Base-by-base conservation (phyloP, 116 monocot genomes). In the Iris pallida region DNA sequence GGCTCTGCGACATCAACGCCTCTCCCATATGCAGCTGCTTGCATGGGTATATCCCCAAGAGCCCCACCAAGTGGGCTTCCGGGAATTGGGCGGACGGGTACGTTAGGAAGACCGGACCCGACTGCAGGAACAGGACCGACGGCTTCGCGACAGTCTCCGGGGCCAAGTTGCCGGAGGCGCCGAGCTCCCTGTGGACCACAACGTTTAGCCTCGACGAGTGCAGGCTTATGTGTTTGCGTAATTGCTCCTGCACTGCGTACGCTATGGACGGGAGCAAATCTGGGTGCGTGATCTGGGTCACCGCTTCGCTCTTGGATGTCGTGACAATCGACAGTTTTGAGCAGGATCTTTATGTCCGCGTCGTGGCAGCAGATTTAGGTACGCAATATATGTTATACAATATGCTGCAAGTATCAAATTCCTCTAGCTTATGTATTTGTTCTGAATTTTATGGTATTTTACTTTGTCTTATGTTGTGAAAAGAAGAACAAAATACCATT, bases 231-330 rank as follows among this genome's bases (percentile, higher is more conserved):
- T n/a, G n/a, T n/a, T n/a, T n/a, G n/a, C n/a, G n/a, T n/a, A 19
- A 17, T 5, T 80, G 80, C 51, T 58, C 42, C 0, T 74, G 44
- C 43, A 74, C 64, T 20, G 55, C 74, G 0, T 63, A 43, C 30
- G 56, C 63, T 0, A 44, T 79, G 9, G 18, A 52, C 18, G 52
- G 9, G 2, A 16, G 45, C n/a, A 47, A 60, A 41, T 12, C 20
- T 30, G 79, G 79, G 3, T 79, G 79, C 52, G 53, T 79, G 1
- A 55, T 63, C 7, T 79, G 79, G 79, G 0, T 20, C 6, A 47
- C 16, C 8, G n/a, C n/a, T n/a, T 19, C 54, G n/a, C 53, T 76
- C 7, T 44, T 15, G 2, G 69, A 69, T 67, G 9, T 54, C 0
- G 15, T 2, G 42, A 2, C 11, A 0, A 42, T 4, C 40, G 16